Base-by-base conservation (phyloP, 371 early-diverging fungal species). In the Saksenaea vasiformis region DNA sequence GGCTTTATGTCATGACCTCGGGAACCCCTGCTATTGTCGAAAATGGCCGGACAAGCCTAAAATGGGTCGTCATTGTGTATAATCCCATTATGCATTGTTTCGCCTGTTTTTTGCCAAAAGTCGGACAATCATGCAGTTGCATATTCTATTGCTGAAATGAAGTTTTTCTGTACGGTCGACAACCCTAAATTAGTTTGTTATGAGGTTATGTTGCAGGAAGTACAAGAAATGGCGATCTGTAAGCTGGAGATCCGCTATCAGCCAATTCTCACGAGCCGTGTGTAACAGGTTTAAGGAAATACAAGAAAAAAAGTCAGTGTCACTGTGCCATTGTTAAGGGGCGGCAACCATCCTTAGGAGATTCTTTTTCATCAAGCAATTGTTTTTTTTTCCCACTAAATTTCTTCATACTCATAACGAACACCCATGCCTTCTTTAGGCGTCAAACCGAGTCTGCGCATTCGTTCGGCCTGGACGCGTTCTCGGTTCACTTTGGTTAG, bases 361-460 rank as follows among this genome's bases (percentile, higher is more conserved):
- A 10, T 47, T 47, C 51, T 10, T 10, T 22, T 47, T 10, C n/a
- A 8, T 19, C 3, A 47, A 41, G 43, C 5, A n/a, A n/a, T n/a
- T n/a, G n/a, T n/a, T n/a, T n/a, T 22, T 47, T 2, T 31, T 31
- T 31, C 7, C 31, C 31, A 31, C 31, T 44, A 59, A 54, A 51
- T 53, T 31, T 64, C 60, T 38, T 75, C 76, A n/a, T 74, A 69
- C 36, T 81, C 80, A 63, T 84, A 84, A 22, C 78, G 66, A 1
- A 84, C 79, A 55, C 82, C 84, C 80, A 84, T 78, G 28, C 74
- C 66, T 56, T 76, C 78, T 61, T 73, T 78, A 9, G 80, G 76
- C 11, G 68, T 79, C 10, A 86, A 66, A 0, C 92, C 92, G 80
- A 90, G 71, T 57, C 84, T 85, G 28, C 90, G 79, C 74, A 92